Percentiles rank a stretch among this genome's conserved stretches.
Conservation (phyloP, 192 early-diverging fungal species). For the Lunasporangiospora selenospora region DNA sequence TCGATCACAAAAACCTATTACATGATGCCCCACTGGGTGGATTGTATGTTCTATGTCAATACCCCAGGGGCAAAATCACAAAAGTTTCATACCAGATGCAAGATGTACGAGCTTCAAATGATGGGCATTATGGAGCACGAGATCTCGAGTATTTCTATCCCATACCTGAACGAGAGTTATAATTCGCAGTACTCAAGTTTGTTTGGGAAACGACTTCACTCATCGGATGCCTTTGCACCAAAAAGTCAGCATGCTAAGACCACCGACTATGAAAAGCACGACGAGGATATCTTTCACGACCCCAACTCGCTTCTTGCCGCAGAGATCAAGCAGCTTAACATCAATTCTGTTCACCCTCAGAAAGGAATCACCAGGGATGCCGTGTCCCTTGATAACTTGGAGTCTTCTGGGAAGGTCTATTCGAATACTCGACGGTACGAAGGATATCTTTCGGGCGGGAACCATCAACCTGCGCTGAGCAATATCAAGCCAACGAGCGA, state of each 20-base stretch:
- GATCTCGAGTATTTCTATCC: constrained; percentile 59
- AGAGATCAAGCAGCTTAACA: constrained; percentile 29
- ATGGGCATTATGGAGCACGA: constrained; percentile 78
- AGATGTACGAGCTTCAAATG: constrained; percentile 87
- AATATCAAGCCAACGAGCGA: constrained; percentile 33
- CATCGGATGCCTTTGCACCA: constrained; percentile 14
- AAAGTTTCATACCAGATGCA: constrained; percentile 73
- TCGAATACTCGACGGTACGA: constrained; percentile 11
- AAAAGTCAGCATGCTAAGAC: constrained; percentile 5
- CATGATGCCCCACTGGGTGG: constrained; percentile 90
- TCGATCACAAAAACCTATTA: constrained; percentile 56
- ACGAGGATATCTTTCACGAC: constrained; percentile 43
- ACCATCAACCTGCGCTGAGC: constrained; percentile 9
- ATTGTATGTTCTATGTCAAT: constrained; percentile 85
- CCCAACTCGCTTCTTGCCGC: constrained; percentile 27
- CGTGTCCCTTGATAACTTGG: constrained; percentile 17
- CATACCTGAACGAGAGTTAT: constrained; percentile 51
- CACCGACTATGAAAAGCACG: constrained; percentile 50
- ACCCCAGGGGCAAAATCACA: constrained; percentile 56
- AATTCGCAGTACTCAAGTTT: constrained; percentile 15
- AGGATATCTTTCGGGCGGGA: constrained; percentile 15
- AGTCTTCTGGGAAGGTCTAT: constrained; percentile 1
- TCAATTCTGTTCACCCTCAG: background rate
- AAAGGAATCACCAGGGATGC: constrained; percentile 20
- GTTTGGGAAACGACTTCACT: constrained; percentile 34